Conservation (phyloP, 371 early-diverging fungal genomes). For the Mortierella sp. region DNA sequence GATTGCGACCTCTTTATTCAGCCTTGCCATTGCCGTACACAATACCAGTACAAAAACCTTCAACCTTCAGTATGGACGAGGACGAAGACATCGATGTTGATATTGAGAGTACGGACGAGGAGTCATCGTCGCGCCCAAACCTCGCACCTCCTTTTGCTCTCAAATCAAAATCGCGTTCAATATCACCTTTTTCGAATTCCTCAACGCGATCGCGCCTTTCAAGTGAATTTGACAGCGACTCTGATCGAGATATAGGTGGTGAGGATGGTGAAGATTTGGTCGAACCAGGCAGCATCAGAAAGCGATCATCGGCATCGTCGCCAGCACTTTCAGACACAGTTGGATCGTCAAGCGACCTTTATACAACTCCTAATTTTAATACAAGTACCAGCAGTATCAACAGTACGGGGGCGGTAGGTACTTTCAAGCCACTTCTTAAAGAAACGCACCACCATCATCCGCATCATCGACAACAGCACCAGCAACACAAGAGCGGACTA, state of each 20-base stretch:
- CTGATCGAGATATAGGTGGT: slow-evolving; percentile 23
- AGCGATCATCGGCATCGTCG: slow-evolving; percentile 26
- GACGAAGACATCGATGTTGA: slow-evolving; percentile 64
- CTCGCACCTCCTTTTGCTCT: slow-evolving; percentile 20
- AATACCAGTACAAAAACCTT: slow-evolving; percentile 13
- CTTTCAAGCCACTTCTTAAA: slow-evolving; percentile 37
- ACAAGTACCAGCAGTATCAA: slow-evolving; percentile 54
- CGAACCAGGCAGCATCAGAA: slow-evolving; percentile 16
- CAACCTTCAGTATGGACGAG: slow-evolving; percentile 36
- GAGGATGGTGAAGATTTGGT: slow-evolving; percentile 30
- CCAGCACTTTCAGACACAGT: slow-evolving; percentile 36
- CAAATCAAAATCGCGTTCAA: slow-evolving; percentile 48
- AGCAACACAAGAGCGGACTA: slow-evolving; percentile 13
- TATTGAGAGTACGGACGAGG: slow-evolving; percentile 56
- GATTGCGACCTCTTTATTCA: slow-evolving; percentile 31
- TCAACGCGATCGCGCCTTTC: slow-evolving; percentile 46
- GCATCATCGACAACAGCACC: slow-evolving; percentile 2
- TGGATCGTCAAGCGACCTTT: slow-evolving; percentile 39
- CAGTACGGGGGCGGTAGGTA: slow-evolving; percentile 27
- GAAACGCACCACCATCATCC: slow-evolving; percentile 19
- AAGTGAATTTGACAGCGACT: slow-evolving; percentile 50
- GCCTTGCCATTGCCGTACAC: slow-evolving; percentile 24
- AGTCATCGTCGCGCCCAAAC: slow-evolving; percentile 14
- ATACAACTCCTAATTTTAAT: slow-evolving; percentile 44
- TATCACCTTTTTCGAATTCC: slow-evolving; percentile 50